Percentiles rank a stretch among this genome's conserved stretches.
These are phyloP conservation scores for Quercus variabilis DNA, from an alignment of 306 rosid genomes.

Conservation along the genomic window DNA sequence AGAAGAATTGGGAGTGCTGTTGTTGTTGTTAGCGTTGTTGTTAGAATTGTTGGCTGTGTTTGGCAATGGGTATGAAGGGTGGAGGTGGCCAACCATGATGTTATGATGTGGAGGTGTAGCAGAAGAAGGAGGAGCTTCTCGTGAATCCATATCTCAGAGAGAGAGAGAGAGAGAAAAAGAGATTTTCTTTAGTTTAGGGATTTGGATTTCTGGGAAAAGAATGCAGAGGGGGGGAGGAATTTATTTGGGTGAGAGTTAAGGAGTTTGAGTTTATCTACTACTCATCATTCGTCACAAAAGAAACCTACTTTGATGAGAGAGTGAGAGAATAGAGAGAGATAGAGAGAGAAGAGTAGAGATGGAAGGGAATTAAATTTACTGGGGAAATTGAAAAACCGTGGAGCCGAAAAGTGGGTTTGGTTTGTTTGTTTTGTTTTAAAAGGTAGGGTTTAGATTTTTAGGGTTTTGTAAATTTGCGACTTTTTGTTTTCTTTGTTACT, in stretches of 20 bases:
- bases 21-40: neutral
- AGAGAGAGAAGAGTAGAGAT: neutral
- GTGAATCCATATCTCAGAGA: slow-evolving; percentile 57
- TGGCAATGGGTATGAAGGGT: slow-evolving; percentile 30
- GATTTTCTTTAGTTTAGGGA: neutral
- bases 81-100: slow-evolving; percentile 54
- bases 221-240: slow-evolving; percentile 10
- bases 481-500: neutral
- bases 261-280: neutral
- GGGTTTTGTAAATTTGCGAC: slow-evolving; percentile 4
- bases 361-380: neutral
- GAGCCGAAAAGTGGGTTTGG: neutral
- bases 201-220: slow-evolving; percentile 8
- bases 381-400: slow-evolving; percentile 13
- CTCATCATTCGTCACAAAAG: too few species aligned
- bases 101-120: slow-evolving; percentile 22
- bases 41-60: slow-evolving; percentile 5
- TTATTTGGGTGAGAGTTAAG: slow-evolving; percentile 1
- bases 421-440: too few species aligned
- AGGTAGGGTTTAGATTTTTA: neutral
- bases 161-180: neutral
- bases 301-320: too few species aligned
- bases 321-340: neutral
- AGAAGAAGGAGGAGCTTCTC: slow-evolving; percentile 39
- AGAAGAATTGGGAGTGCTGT: slow-evolving; percentile 42